A percentile compares a stretch with the other conserved stretches of the same genome.
phyloP scores from a whole-genome alignment of 306 rosid genomes.

The Cucumis cinereus region DNA sequence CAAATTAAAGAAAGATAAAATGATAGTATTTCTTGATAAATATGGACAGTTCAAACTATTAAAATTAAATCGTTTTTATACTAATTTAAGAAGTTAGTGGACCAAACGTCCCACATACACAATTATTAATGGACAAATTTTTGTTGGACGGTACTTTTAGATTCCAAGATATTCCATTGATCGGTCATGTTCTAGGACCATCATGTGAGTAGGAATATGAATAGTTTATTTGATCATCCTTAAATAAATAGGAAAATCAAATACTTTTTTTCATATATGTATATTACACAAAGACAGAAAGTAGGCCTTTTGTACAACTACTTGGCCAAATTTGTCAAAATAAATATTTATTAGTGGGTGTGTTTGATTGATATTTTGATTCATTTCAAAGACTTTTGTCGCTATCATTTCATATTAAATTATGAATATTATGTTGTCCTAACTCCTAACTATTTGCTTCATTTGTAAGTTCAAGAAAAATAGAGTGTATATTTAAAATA shows the following conservation, averaged over 20 bases:
- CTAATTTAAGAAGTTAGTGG: too few species aligned
- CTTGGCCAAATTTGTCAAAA: not conserved
- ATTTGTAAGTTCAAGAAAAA: not conserved
- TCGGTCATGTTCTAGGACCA: not conserved
- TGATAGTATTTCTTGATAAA: too few species aligned
- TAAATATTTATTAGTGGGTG: not conserved
- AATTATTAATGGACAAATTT: not conserved
- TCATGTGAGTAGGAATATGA: not conserved
- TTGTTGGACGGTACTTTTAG: not conserved
- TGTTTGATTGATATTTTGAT: not conserved
- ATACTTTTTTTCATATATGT: not conserved
- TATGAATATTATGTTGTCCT: not conserved
- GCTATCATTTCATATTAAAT: not conserved
- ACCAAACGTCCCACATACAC: not conserved
- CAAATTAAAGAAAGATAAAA: too few species aligned
- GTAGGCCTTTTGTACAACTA: not conserved
- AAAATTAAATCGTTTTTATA: too few species aligned
- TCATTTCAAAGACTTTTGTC: not conserved
- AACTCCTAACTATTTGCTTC: not conserved
- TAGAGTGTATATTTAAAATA: not conserved
- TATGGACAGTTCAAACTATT: too few species aligned
- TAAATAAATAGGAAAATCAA: not conserved
- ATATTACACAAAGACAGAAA: not conserved
- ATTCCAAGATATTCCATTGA: not conserved
- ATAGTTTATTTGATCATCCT: not conserved